Base-by-base conservation (phyloP, 257 asterid species). In the Mentha longifolia region DNA sequence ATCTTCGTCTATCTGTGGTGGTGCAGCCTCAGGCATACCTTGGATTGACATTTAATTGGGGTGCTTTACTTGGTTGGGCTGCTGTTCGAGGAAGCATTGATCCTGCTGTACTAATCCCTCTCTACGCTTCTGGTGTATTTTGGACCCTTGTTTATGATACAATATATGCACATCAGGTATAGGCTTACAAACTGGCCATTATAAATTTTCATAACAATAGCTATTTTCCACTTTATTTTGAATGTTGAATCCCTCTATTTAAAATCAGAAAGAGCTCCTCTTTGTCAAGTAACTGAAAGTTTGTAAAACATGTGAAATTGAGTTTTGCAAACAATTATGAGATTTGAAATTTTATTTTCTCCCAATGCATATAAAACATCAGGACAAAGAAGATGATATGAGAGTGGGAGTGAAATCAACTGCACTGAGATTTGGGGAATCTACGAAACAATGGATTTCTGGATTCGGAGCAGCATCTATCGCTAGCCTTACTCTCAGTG, bases 21-120 rank as follows among this genome's bases (percentile, higher is more conserved):
- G 56, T 84, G 85, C 95, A 93, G 98, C 97, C 98, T 58, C 98
- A 93, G 84, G 98, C 98, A 63, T 92, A 73, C 78, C 95, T 93
- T 25, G 97, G 98, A 19, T 70, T 93, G 79, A 89, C 93, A 63
- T 87, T 87, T 71, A 93, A 85, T 50, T 89, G 92, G 95, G 96
- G 97, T 68, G 91, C 91, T 65, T 80, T 93, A 72, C 89, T 89
- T 57, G 95, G 97, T 59, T 93, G 98, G 98, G 95, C 92, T 77
- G 98, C 97, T 54, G 77, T 89, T 58, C 82, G 74, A 78, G 96
- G 95, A 82, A 87, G 83, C 62, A 80, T 93, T 67, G 86, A 93
- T 79, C 92, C 85, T 57, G 62, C 92, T 16, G 75, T 91, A 74
- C 87, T 86, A 61, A 77, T 91, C 75, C 97, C 98, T 25, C 87